phyloP scores from a whole-genome alignment of 2,329 filamentous ascomycete genomes.

The Fusarium musae region DNA sequence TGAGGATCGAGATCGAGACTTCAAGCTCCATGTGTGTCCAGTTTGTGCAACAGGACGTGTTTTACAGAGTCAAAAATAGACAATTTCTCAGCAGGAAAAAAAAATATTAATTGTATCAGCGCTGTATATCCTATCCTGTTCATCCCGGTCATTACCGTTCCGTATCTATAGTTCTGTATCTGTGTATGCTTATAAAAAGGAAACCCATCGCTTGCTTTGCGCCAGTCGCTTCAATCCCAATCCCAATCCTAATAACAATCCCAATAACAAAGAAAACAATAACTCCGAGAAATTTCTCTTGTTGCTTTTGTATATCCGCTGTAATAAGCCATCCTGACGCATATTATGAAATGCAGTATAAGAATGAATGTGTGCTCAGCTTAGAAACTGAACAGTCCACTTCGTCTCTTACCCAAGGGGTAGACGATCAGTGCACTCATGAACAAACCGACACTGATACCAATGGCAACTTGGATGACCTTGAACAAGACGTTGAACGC shows the following conservation, averaged over 20 bases:
- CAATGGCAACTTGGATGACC: constrained; percentile 70
- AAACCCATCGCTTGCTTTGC: constrained; percentile 30
- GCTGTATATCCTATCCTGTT: constrained; percentile 2
- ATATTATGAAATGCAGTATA: neutral
- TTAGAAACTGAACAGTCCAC: constrained; percentile 66
- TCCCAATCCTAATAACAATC: too few relatives aligned
- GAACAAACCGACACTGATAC: constrained; percentile 70
- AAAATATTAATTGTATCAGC: neutral
- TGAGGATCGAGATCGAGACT: constrained; percentile 7
- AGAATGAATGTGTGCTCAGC: neutral
- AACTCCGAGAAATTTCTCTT: neutral
- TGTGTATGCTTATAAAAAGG: neutral
- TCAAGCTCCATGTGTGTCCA: neutral
- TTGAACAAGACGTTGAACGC: constrained; percentile 66
- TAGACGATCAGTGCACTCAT: constrained; percentile 66
- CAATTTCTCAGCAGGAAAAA: neutral
- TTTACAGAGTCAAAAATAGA: neutral
- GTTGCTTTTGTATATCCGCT: constrained; percentile 4
- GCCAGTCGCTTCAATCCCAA: constrained; percentile 20
- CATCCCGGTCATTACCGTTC: constrained; percentile 21
- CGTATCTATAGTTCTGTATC: constrained; percentile 11
- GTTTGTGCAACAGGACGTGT: neutral
- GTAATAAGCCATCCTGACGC: neutral
- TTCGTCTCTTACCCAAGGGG: constrained; percentile 67
- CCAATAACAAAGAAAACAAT: neutral